Evolutionary conservation across 257 asterid genomes (phyloP).

Genomic region (Phtheirospermum japonicum): DNA sequence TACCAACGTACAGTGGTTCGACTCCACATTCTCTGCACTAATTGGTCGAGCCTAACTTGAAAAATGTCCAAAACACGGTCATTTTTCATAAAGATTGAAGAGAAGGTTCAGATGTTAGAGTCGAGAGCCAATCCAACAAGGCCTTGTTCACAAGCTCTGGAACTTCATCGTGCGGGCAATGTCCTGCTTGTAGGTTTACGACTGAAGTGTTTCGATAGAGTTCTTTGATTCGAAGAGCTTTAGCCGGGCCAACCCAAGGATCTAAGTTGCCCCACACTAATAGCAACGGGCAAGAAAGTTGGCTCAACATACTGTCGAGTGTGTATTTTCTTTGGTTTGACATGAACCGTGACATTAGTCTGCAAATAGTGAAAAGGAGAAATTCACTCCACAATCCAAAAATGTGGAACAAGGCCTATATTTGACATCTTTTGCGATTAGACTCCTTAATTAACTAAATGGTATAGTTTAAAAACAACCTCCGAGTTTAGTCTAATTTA

Average conservation of each 20-base stretch:
- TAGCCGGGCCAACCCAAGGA: constrained; percentile 94
- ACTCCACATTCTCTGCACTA: too few relatives aligned
- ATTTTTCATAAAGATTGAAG: constrained; percentile 14
- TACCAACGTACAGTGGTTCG: too few relatives aligned
- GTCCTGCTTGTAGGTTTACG: constrained; percentile 83
- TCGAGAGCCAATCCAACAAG: constrained; percentile 70
- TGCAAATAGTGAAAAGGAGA: constrained; percentile 32
- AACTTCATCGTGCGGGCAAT: constrained; percentile 94
- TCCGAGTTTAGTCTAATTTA: too few relatives aligned
- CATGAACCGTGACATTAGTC: constrained; percentile 79
- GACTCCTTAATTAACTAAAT: too few relatives aligned
- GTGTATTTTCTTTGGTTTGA: constrained; percentile 81
- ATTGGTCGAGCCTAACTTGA: too few relatives aligned
- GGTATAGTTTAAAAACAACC: too few relatives aligned
- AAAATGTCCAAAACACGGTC: too few relatives aligned
- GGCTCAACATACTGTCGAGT: constrained; percentile 60
- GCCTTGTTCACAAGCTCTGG: constrained; percentile 88
- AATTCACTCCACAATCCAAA: too few relatives aligned
- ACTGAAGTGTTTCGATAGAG: constrained; percentile 57
- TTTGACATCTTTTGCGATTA: too few relatives aligned
- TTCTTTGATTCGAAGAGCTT: constrained; percentile 77
- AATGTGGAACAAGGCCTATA: too few relatives aligned
- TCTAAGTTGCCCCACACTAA: constrained; percentile 91
- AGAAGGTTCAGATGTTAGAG: constrained; percentile 31
- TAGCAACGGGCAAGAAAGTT: constrained; percentile 77